Evolutionary conservation across 23 red algal genomes (phyloP), one percentile per base, ranked within the genome.

Genomic region (Pyropia yezoensis): DNA sequence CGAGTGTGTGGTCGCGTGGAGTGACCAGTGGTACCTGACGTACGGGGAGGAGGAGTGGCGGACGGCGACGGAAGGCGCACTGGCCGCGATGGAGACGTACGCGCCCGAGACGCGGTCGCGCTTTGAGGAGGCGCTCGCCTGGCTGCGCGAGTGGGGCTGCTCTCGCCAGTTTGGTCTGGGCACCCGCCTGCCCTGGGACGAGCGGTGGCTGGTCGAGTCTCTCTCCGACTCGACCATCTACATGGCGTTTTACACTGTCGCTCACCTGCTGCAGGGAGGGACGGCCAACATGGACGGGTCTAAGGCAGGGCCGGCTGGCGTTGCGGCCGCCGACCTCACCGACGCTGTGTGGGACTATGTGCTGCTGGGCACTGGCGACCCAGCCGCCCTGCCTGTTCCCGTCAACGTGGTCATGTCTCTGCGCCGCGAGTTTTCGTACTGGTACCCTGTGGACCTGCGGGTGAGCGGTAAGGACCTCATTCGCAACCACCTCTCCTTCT

Each of bases 121-220:
- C 24, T 98, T 98, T 75, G 94, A 91, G 49, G 67, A 73, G 14
- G 85, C 85, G 63, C 77, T 98, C 39, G 87, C 73, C n/a, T 98
- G 94, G 94, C 72, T 98, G 45, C 88, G 70, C 33, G 94, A 98
- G 70, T 98, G 94, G 94, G 94, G 86, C n/a, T 98, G 94, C 68
- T 91, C 94, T 17, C 66, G 94, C 62, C 75, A 79, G 54, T 98
- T 98, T 81, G 94, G 94, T 23, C 74, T 98, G 21, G 94, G 94
- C 25, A 87, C 94, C 18, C 80, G 79, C 29, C 69, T 98, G 67
- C 94, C 94, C 13, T 98, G 94, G 94, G 94, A 98, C 47, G 75
- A 82, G 60, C 78, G 80, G 59, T 98, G 82, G 70, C 67, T 98
- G 30, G 91, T 98, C 63, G 94, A 98, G 52, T 98, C 94, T 18